These are phyloP conservation scores for Grigorovia humatica DNA, from an alignment of 805 yeast species.

Conservation along the genomic window DNA sequence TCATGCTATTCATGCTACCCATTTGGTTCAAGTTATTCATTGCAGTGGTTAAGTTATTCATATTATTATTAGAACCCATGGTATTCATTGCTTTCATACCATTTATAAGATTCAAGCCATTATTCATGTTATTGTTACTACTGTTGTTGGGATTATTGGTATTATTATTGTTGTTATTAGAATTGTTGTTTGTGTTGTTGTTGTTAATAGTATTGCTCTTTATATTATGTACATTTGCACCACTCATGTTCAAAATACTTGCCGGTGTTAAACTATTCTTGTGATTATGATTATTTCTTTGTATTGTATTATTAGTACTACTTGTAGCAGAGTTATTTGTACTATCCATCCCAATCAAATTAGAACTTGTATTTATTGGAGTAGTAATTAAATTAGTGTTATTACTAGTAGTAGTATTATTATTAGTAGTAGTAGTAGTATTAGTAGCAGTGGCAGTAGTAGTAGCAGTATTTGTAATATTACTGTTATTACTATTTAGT, in stretches of 20 bases:
- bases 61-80: constrained; percentile 3
- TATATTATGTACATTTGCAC: constrained; percentile 11
- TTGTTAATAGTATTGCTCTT: constrained; percentile 5
- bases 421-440: background rate
- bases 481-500: background rate
- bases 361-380: background rate
- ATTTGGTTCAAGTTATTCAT: background rate
- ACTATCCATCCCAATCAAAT: background rate
- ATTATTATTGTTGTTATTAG: constrained; percentile 2
- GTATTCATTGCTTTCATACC: background rate
- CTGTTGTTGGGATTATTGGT: constrained; percentile 4
- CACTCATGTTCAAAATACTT: constrained; percentile 12
- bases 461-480: background rate
- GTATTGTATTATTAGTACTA: background rate
- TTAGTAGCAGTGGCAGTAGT: background rate
- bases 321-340: background rate
- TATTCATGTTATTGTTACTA: too few relatives aligned
- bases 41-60: constrained; percentile 6
- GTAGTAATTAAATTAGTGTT: background rate
- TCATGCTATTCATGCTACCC: constrained; percentile 3
- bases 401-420: background rate
- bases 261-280: constrained; percentile 8
- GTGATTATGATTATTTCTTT: background rate
- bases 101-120: too few relatives aligned
- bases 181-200: constrained; percentile 3